Conservation (phyloP, 2,329 filamentous ascomycete species). For the Cladosporium sp. region DNA sequence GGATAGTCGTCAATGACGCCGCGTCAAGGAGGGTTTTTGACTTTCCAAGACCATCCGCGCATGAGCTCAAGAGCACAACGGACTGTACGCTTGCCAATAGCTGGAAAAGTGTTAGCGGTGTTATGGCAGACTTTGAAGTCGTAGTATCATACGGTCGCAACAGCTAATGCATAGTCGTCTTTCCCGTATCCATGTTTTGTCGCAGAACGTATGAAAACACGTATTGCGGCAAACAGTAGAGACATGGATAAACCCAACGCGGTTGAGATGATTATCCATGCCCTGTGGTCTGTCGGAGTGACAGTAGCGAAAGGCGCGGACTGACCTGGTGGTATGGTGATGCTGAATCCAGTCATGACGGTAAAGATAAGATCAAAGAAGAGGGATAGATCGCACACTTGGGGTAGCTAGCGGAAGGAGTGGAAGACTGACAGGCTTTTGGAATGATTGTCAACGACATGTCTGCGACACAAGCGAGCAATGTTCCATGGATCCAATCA, state of each 20-base stretch:
- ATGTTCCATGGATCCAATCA: neutral
- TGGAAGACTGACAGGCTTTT: too few relatives aligned
- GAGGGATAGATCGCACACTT: neutral
- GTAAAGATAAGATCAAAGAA: neutral
- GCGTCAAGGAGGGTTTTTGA: neutral
- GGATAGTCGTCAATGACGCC: neutral
- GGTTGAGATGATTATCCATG: constrained; percentile 26
- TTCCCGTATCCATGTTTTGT: constrained; percentile 20
- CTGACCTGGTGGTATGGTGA: constrained; percentile 19
- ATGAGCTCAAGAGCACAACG: neutral
- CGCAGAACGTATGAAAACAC: constrained; percentile 20
- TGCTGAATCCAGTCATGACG: neutral
- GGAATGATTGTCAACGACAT: neutral
- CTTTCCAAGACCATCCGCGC: neutral
- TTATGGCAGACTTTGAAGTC: neutral
- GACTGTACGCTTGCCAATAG: neutral
- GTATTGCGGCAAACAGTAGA: constrained; percentile 19
- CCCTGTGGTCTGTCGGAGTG: constrained; percentile 24
- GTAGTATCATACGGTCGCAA: constrained; percentile 8
- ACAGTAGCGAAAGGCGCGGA: constrained; percentile 24
- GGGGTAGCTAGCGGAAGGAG: neutral
- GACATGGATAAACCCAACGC: constrained; percentile 22
- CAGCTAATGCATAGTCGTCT: constrained; percentile 22
- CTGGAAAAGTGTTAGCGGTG: neutral
- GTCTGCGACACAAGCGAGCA: neutral